A percentile compares a stretch with the other conserved stretches of the same genome.
These are phyloP conservation scores for Balakata baccata DNA, from an alignment of 345 rosid species.

Conservation along the genomic window DNA sequence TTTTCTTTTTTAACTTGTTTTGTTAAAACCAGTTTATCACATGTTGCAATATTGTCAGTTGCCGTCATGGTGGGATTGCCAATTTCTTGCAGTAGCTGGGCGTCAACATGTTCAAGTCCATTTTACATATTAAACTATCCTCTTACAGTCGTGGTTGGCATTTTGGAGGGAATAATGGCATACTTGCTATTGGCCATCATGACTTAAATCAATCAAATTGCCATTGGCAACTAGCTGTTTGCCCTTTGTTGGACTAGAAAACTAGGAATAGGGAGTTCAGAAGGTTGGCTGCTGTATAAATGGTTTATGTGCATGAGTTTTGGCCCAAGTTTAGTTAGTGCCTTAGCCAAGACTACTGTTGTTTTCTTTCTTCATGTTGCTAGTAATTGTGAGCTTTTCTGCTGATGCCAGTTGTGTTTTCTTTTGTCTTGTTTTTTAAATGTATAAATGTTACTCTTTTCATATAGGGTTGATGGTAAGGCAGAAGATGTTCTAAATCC, in stretches of 20 bases:
- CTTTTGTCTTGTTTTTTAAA: neutral
- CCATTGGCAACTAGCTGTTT: neutral
- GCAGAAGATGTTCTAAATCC: slow-evolving; percentile 95
- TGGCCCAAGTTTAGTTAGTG: neutral
- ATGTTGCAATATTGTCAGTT: neutral
- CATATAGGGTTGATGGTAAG: slow-evolving; percentile 77
- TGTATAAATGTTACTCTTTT: slow-evolving; percentile 8
- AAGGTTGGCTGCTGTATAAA: neutral
- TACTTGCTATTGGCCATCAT: neutral
- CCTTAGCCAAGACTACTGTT: neutral
- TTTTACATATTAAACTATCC: neutral
- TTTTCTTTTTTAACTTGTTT: neutral
- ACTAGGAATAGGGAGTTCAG: neutral
- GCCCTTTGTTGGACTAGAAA: neutral
- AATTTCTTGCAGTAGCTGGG: neutral
- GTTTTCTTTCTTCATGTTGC: neutral
- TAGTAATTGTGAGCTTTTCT: neutral
- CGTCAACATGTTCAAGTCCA: neutral
- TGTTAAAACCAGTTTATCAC: neutral
- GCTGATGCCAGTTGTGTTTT: neutral
- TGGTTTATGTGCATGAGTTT: neutral
- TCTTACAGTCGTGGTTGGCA: neutral
- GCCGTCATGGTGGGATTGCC: neutral
- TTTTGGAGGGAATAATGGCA: neutral
- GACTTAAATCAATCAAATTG: neutral